Evolutionary conservation across 1,139 yeast species (phyloP), one percentile per base, ranked within the genome.

Genomic region (Debaryomyces subglobosus): DNA sequence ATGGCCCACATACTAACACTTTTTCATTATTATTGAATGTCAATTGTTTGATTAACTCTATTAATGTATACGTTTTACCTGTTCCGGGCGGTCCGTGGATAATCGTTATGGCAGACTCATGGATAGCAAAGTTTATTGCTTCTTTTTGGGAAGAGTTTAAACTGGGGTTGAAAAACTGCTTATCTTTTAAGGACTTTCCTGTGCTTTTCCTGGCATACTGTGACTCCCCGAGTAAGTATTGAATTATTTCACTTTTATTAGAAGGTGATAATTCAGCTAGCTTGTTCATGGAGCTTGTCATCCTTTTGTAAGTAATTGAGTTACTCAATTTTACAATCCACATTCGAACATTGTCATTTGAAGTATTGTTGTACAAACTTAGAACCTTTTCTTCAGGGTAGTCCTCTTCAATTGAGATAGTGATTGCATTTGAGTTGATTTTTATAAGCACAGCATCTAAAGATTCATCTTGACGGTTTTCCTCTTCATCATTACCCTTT

Each of bases 1-100:
- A 92, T 0, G 98, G 96, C 0, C 97, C 98, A 69, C 98, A 92
- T 0, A 94, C 95, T 37, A 94, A 71, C 0, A 94, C 85, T 45
- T 94, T 73, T 55, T 87, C 85, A 7, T 84, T 83, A 32, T 64
- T 63, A 12, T 70, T 69, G 13, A 72, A 73, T 0, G 86, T 78
- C 48, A 90, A 69, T 61, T 92, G 97, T 44, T 87, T 81, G 36
- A 91, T 85, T 9, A 89, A 69, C 59, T 94, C 98, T n/a, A 92
- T 83, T 7, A 94, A 60, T 0, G 98, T 92, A 53, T 86, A 86
- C 0, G 99, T 94, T 37, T 79, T 71, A 18, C 83, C 84, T 0
- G 81, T 77, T 1, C 81, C 81, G 2, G 81, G 81, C 2, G 81
- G 81, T 0, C 81, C 81, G 53, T 76, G 81, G 10, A 77, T 70